phyloP scores from a whole-genome alignment of 495 filamentous ascomycete genomes.

The Aspergillus panamensis region DNA sequence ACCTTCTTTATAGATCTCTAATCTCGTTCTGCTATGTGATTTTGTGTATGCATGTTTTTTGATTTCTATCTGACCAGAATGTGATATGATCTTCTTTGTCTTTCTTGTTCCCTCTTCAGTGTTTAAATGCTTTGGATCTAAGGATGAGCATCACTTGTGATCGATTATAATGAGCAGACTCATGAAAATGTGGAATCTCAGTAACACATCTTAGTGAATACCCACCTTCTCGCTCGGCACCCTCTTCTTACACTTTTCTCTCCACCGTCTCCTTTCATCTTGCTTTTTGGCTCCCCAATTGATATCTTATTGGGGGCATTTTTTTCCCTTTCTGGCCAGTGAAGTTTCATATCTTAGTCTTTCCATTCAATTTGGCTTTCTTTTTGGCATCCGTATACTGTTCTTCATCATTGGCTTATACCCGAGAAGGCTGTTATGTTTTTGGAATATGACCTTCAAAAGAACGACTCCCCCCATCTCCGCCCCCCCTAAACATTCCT shows the following conservation, averaged over 20 bases:
- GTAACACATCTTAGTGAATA: too few species aligned
- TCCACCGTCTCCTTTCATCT: too few species aligned
- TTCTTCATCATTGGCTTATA: neutral
- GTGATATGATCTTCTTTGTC: neutral
- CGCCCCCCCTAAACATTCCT: neutral
- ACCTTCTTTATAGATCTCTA: neutral
- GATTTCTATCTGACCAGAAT: neutral
- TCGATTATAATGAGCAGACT: too few species aligned
- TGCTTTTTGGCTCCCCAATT: too few species aligned
- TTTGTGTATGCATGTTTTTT: neutral
- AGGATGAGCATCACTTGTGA: neutral
- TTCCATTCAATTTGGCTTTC: neutral
- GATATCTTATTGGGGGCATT: too few species aligned
- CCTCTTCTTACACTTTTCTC: too few species aligned
- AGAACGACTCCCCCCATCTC: constrained; percentile 1
- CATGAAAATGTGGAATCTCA: too few species aligned
- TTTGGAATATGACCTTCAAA: constrained; percentile 2
- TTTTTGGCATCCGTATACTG: neutral
- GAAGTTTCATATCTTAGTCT: neutral
- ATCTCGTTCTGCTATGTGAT: neutral
- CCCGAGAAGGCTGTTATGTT: neutral
- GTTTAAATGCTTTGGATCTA: neutral
- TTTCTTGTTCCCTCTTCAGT: neutral
- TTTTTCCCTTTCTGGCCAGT: neutral
- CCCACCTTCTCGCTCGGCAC: too few species aligned